These are phyloP conservation scores for Silybum marianum DNA, from an alignment of 129 eudicot species.

Conservation along the genomic window DNA sequence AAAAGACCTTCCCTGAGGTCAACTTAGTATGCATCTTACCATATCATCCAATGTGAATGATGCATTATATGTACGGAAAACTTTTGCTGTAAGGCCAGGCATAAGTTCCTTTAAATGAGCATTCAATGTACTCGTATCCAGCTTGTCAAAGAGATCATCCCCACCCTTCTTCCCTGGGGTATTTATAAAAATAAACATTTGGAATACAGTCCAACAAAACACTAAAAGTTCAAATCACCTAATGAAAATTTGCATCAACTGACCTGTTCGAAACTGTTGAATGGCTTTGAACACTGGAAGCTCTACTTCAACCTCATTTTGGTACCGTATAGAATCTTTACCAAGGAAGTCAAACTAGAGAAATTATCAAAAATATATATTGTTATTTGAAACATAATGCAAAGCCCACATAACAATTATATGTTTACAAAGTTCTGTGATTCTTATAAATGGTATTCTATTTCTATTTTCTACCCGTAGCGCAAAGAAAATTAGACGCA, in stretches of 20 bases:
- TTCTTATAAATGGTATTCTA: background rate
- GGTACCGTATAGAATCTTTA: conserved; percentile 98
- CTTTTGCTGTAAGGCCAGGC: conserved; percentile 99
- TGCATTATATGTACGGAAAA: conserved; percentile 98
- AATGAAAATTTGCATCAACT: conserved; percentile 16
- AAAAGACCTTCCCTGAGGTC: background rate
- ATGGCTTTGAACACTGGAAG: conserved; percentile 83
- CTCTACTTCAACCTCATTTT: conserved; percentile 85
- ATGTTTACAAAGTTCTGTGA: background rate
- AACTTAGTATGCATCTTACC: conserved; percentile 49
- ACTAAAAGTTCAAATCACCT: background rate
- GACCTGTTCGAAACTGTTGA: conserved; percentile 83
- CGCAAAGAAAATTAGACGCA: background rate
- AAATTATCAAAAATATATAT: conserved; percentile 13
- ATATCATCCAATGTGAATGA: conserved; percentile 94
- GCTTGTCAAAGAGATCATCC: conserved; percentile 87
- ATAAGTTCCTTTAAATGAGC: conserved; percentile 90
- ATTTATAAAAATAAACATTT: background rate
- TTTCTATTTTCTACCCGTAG: background rate
- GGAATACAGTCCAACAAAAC: background rate
- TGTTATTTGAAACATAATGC: background rate
- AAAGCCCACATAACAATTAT: background rate
- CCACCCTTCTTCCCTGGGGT: conserved; percentile 65
- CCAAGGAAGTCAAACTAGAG: conserved; percentile 99
- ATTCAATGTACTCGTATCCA: conserved; percentile 91